A percentile compares a stretch with the other conserved stretches of the same genome.
These are phyloP conservation scores for Tubosaeta brunneosetosa DNA, from an alignment of 768 basidiomycete genomes.

Conservation along the genomic window DNA sequence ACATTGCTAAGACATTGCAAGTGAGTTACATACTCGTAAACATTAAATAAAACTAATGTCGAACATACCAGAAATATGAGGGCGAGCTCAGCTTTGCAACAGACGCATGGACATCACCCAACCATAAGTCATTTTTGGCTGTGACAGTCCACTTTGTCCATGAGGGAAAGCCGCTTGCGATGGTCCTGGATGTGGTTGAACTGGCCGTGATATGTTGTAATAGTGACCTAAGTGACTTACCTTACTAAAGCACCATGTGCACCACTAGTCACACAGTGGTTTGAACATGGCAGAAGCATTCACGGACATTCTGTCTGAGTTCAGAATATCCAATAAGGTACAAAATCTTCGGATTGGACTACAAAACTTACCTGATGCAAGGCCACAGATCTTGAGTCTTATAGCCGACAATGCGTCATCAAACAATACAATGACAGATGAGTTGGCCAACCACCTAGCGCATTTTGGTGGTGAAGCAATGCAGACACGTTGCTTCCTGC, in stretches of 20 bases:
- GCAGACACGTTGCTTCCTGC: no score
- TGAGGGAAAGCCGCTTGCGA: background rate
- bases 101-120: no score
- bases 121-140: no score
- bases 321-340: background rate
- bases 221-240: no score
- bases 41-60: no score
- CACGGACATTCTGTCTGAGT: background rate
- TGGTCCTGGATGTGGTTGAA: conserved; percentile 31
- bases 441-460: background rate
- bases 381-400: conserved; percentile 1
- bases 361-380: no score
- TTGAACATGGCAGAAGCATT: background rate
- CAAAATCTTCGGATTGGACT: no score
- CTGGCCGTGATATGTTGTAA: conserved; percentile 6
- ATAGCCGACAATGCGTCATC: background rate
- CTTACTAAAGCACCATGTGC: no score
- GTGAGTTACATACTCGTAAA: no score
- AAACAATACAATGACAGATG: background rate
- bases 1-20: conserved; percentile 27
- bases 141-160: background rate
- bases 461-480: no score
- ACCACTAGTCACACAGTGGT: background rate
- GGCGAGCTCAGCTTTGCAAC: no score
- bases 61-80: no score